Base-by-base conservation (phyloP, 495 filamentous ascomycete genomes). In the Aspergillus haitiensis region DNA sequence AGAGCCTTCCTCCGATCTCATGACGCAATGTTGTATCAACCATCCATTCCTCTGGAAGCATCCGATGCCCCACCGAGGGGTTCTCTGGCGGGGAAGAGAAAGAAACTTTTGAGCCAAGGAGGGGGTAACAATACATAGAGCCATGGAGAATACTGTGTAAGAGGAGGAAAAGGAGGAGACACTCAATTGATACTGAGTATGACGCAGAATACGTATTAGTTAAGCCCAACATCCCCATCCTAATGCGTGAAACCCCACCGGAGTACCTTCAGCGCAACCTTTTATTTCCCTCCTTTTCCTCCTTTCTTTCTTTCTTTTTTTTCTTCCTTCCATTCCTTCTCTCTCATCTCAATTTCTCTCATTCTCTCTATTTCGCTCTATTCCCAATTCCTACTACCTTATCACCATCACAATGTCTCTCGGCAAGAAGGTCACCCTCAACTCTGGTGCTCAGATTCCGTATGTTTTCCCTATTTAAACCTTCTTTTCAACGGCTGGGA, bases 361-460 rank as follows among this genome's bases (percentile, higher is more conserved):
- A 11, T 13, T 47, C 2, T 12, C 45, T 21, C 40, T 49, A 27
- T 15, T 36, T 12, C 47, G 16, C 13, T 62, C 48, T 60, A 31
- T 54, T 40, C 47, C 44, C 57, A 31, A 18, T 52, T 47, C 39
- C 32, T 32, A 58, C 42, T 63, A 50, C 37, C 15, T 55, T 32
- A 27, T 40, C 31, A 52, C 39, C n/a, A 47, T 62, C 67, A 76
- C 37, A 52, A 79, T 79, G 76, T 79, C 76, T 76, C 74, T 78
- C 67, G 75, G 75, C 34, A 79, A 76, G 66, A 78, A 72, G 57
- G 71, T 75, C 55, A 70, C 69, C 52, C 72, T 79, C 39, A 79
- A 74, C 74, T 68, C 75, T 54, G 76, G 76, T 56, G 62, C 69
- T 58, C 46, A 70, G 63, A 76, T 79, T 69, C 75, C 76, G 76